Evolutionary conservation across 2,329 filamentous ascomycete genomes (phyloP), one percentile per base, ranked within the genome.

Genomic region (Penicillium sp.): DNA sequence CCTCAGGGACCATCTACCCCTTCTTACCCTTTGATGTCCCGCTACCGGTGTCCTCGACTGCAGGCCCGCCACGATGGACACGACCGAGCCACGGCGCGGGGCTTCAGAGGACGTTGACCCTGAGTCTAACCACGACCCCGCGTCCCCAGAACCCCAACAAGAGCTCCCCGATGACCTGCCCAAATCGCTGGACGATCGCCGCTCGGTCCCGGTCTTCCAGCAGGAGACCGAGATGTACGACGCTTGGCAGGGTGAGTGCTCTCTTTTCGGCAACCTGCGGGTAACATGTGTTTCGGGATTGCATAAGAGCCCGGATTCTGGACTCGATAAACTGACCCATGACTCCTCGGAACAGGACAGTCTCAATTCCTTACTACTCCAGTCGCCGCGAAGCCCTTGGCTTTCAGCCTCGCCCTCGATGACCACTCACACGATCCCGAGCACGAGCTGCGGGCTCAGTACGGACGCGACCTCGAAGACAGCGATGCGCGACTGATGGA

Each of bases 211-310:
- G 4, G 79, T 77, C 42, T 84, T 86, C 56, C 82, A 86, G 57
- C 81, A 88, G 50, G 94, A 97, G 78, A 96, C 92, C 36, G 94
- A 97, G 78, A 90, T 96, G 77, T 99, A 97, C 72, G 94, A 99
- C 81, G 94, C 90, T 62, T 99, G 94, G 94, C 91, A 97, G 86
- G 92, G 92, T 87, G 71, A 69, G 79, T 56, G 28, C 44, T 50
- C 24, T 27, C 35, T 48, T 48, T 36, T 48, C 49, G 14, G 18
- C 35, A 18, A 36, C 44, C 36, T 44, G 20, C 14, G 8, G 14
- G 9, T 13, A 20, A 14, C 43, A 25, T 43, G 22, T 50, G 25
- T 48, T 35, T 50, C 6, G 39, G 28, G 45, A 36, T 42, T 45
- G 31, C 22, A 42, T 53, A 44, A 42, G 35, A 24, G 44, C 25